These are phyloP conservation scores for Yamadazyma epiphylla DNA, from an alignment of 1,139 yeast species.

Conservation along the genomic window DNA sequence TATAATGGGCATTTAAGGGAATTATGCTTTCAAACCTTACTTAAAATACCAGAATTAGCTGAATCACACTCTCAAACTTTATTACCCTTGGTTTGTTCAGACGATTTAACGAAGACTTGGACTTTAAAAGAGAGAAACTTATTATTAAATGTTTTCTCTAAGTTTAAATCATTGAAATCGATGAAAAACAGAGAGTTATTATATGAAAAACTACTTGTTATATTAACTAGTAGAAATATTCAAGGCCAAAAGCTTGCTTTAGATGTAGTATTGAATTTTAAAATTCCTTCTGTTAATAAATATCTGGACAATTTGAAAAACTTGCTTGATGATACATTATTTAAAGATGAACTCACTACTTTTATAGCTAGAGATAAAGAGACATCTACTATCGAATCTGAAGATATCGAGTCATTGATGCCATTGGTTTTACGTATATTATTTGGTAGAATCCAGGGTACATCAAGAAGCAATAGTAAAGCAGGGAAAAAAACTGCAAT, in stretches of 20 bases:
- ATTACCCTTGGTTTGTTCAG: conserved; percentile 50
- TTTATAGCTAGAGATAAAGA: conserved; percentile 53
- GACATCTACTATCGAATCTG: conserved; percentile 53
- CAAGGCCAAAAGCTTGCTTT: conserved; percentile 73
- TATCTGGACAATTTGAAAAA: conserved; percentile 73
- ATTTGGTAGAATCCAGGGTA: conserved; percentile 79
- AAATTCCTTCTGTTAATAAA: conserved; percentile 53
- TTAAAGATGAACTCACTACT: conserved; percentile 77
- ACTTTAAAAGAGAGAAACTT: conserved; percentile 56
- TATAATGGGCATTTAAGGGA: conserved; percentile 41
- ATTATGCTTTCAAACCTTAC: conserved; percentile 49
- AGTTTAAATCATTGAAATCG: conserved; percentile 60
- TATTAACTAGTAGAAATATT: conserved; percentile 60
- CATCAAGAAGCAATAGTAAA: conserved; percentile 58
- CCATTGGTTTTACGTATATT: conserved; percentile 75
- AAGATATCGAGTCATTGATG: conserved; percentile 58
- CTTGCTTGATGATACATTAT: conserved; percentile 75
- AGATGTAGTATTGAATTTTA: conserved; percentile 66
- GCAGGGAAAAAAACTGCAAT: conserved; percentile 76
- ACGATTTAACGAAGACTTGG: conserved; percentile 38
- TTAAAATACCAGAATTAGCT: conserved; percentile 58
- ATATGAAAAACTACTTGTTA: conserved; percentile 46
- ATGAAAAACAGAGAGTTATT: conserved; percentile 51
- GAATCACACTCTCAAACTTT: conserved; percentile 57
- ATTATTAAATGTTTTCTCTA: conserved; percentile 60